phyloP scores from a whole-genome alignment of 2,329 filamentous ascomycete species.

The Fusarium domesticum region DNA sequence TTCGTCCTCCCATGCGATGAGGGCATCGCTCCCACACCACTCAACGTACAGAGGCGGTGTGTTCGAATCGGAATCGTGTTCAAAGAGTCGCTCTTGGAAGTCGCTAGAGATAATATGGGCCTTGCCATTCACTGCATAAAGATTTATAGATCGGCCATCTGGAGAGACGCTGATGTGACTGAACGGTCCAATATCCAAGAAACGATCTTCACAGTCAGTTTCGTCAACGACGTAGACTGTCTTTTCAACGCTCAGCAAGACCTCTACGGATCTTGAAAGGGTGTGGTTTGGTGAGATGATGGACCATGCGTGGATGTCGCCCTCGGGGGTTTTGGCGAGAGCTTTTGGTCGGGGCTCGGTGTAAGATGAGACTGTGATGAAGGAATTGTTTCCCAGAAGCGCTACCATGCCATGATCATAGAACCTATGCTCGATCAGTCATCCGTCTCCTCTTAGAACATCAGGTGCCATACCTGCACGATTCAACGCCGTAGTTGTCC shows the following conservation, averaged over 20 bases:
- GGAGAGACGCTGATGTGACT: slow-evolving; percentile 87
- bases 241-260: slow-evolving; percentile 77
- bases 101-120: slow-evolving; percentile 94
- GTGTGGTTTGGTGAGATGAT: slow-evolving; percentile 85
- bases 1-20: slow-evolving; percentile 97
- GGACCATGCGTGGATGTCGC: slow-evolving; percentile 81
- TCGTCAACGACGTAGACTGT: slow-evolving; percentile 87
- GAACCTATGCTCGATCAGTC: slow-evolving; percentile 50
- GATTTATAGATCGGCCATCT: slow-evolving; percentile 80
- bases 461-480: slow-evolving; percentile 59
- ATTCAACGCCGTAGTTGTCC: slow-evolving; percentile 81
- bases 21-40: slow-evolving; percentile 95
- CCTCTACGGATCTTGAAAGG: slow-evolving; percentile 88
- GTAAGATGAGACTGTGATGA: slow-evolving; percentile 86
- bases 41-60: slow-evolving; percentile 84
- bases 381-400: slow-evolving; percentile 79
- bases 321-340: slow-evolving; percentile 72
- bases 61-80: slow-evolving; percentile 84
- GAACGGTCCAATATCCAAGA: slow-evolving; percentile 89
- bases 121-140: slow-evolving; percentile 82
- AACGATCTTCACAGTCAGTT: slow-evolving; percentile 84
- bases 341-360: slow-evolving; percentile 84
- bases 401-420: slow-evolving; percentile 92
- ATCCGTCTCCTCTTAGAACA: too few species aligned
- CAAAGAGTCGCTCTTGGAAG: slow-evolving; percentile 87